Evolutionary conservation across 345 rosid genomes (phyloP), one percentile per base, ranked within the genome.

Genomic region (Citrus medica): DNA sequence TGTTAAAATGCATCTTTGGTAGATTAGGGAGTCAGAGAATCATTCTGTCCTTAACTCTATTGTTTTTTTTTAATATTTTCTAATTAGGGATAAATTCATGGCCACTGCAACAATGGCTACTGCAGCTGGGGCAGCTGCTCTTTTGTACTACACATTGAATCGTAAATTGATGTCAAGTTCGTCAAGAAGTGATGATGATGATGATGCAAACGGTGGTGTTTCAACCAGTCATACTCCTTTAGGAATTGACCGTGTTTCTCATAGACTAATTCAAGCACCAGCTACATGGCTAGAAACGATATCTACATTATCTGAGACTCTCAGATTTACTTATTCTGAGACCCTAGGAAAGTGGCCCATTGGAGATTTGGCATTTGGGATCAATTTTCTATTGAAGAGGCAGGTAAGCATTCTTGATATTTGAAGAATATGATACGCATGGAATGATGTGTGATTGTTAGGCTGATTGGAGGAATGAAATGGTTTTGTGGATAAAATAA

Each of bases 21-120:
- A 17, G 68, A 14, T 27, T 74, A 28, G 69, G 17, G 25, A n/a
- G n/a, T 62, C 3, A 6, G 63, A 58, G 19, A 1, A 17, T 22
- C 63, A 4, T n/a, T 24, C 4, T 37, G 65, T 58, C 19, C 21
- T 37, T 35, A 9, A 73, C 66, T 42, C 46, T 27, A 21, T 35
- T 32, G 4, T 5, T 75, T 7, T 58, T 55, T 35, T 35, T 35
- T 6, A 32, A 33, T 33, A 10, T 79, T 70, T 55, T 63, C 48
- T 48, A 42, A 71, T 75, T 75, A 90, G 93, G 96, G 76, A 77
- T 79, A 85, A 71, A 67, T 71, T 92, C 84, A 95, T 95, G 99
- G 99, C 98, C 69, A 93, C 98, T 79, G 99, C 99, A 56, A 95
- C 98, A 61, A 91, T 95, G 99, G 99, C 99, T 48, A 93, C 98